Conservation (phyloP, 2,329 filamentous ascomycete genomes). For the Eutypa lata region DNA sequence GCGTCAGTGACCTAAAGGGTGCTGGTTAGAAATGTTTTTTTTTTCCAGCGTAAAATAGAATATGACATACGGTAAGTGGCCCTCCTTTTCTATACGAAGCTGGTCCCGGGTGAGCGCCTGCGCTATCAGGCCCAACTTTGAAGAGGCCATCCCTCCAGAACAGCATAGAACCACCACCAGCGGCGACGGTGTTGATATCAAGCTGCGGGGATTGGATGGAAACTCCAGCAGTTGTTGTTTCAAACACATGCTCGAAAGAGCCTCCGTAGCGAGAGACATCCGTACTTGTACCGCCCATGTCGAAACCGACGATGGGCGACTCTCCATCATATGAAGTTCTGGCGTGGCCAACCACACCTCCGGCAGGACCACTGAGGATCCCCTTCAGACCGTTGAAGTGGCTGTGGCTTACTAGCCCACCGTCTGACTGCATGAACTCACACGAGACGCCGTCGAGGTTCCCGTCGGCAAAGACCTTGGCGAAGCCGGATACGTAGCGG, state of each 20-base stretch:
- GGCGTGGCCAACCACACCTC: slow-evolving; percentile 73
- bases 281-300: slow-evolving; percentile 74
- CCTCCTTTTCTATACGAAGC: slow-evolving; percentile 72
- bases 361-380: slow-evolving; percentile 71
- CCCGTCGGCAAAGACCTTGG: slow-evolving; percentile 10
- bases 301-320: slow-evolving; percentile 72
- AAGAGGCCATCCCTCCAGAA: slow-evolving; percentile 72
- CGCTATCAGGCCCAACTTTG: slow-evolving; percentile 68
- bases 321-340: slow-evolving; percentile 62
- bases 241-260: slow-evolving; percentile 33
- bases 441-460: slow-evolving; percentile 5
- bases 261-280: slow-evolving; percentile 67
- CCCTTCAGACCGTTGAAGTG: slow-evolving; percentile 67
- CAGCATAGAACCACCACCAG: slow-evolving; percentile 69
- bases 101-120: slow-evolving; percentile 69
- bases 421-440: slow-evolving; percentile 35
- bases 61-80: slow-evolving; percentile 47
- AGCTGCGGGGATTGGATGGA: slow-evolving; percentile 77
- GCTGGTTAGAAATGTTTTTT: too few species aligned
- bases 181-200: slow-evolving; percentile 78
- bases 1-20: slow-evolving; percentile 58
- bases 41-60: too few species aligned
- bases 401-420: slow-evolving; percentile 50
- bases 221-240: slow-evolving; percentile 55
- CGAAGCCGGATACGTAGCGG: slow-evolving; percentile 16